Base-by-base conservation (phyloP, 495 filamentous ascomycete genomes). In the Talaromyces nanjingensis region DNA sequence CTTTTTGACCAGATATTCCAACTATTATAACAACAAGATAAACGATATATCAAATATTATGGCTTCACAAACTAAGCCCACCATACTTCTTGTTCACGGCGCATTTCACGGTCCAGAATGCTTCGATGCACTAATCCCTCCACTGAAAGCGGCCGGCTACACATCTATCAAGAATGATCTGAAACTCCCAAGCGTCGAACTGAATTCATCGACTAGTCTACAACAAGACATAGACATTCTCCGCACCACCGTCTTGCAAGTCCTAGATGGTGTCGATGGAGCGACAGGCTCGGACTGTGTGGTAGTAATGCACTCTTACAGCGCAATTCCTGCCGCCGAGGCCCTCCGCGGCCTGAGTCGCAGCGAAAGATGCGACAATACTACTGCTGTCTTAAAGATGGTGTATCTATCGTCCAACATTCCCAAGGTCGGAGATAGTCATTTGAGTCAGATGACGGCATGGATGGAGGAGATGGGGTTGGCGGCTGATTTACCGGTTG, bases 1-100 rank as follows among this genome's bases (percentile, higher is more conserved):
- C n/a, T n/a, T n/a, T n/a, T 37, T 37, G 8, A 11, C 33, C 33
- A 3, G 9, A 37, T 37, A 8, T 37, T 37, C 11, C 33, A 37
- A 37, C 11, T 12, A 37, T 7, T 37, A 12, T 11, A 37, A 12
- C 2, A 37, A 12, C 9, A 6, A 11, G 33, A 37, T 12, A 12
- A 37, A 37, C 33, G 33, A 37, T 31, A 37, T 75, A 72, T 59
- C 6, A 4, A 29, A 24, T 29, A 24, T 29, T 11, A 57, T 57
- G 54, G 45, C 18, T 7, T 20, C n/a, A 22, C 11, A n/a, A 22
- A 49, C 5, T 9, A 49, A 20, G 7, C 45, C 45, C 6, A 49
- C 45, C 2, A 20, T 49, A 7, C 11, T 49, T 18, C n/a, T 49
- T 3, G 45, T 49, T 1, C 45, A 49, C 18, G 45, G 45, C 45